Conservation (phyloP, 495 filamentous ascomycete genomes). For the Rhypophila decipiens region DNA sequence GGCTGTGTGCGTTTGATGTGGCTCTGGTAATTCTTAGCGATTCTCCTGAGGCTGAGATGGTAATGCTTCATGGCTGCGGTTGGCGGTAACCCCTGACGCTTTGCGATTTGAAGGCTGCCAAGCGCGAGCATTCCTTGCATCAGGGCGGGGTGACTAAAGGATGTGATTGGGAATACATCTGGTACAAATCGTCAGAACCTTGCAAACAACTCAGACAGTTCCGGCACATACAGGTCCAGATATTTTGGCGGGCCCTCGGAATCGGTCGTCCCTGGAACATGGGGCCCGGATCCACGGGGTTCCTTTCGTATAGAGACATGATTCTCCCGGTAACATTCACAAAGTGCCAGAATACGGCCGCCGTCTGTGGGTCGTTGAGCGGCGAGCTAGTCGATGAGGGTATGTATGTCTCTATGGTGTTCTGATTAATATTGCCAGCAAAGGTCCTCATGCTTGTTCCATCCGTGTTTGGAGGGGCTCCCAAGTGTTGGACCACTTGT, state of each 20-base stretch:
- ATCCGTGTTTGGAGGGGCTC: conserved; percentile 24
- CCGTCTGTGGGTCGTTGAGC: conserved; percentile 73
- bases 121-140: conserved; percentile 90
- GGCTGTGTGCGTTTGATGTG: conserved; percentile 65
- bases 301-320: conserved; percentile 81
- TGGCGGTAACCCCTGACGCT: conserved; percentile 61
- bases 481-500: conserved; percentile 27
- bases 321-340: conserved; percentile 81
- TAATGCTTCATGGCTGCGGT: conserved; percentile 89
- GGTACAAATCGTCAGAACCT: not conserved
- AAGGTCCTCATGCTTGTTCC: conserved; percentile 34
- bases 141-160: conserved; percentile 75
- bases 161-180: conserved; percentile 77
- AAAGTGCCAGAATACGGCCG: conserved; percentile 87
- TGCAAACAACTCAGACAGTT: not conserved
- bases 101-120: conserved; percentile 82
- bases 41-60: conserved; percentile 70
- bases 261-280: conserved; percentile 60
- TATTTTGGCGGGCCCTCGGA: conserved; percentile 62
- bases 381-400: conserved; percentile 72
- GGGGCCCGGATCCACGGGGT: conserved; percentile 69
- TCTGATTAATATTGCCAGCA: conserved; percentile 37
- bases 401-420: conserved; percentile 71
- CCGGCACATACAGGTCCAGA: conserved; percentile 62
- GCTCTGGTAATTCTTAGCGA: conserved; percentile 68